A percentile compares a stretch with the other conserved stretches of the same genome.
These are phyloP conservation scores for Chalara sp. DNA, from an alignment of 2,329 filamentous ascomycete genomes.

Conservation along the genomic window DNA sequence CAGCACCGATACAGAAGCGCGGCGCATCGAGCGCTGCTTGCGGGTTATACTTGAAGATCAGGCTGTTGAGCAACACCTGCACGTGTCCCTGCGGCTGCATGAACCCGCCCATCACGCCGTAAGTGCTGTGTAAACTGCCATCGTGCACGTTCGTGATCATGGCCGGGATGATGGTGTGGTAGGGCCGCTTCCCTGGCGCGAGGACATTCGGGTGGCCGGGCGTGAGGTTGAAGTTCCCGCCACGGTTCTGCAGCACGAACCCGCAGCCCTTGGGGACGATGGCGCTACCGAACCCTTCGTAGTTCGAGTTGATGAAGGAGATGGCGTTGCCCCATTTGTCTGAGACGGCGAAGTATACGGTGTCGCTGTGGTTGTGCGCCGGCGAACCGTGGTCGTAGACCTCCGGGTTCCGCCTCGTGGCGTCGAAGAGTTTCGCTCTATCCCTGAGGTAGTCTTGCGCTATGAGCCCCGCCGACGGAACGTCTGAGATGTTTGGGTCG, in stretches of 20 bases:
- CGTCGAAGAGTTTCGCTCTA: slow-evolving; percentile 53
- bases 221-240: slow-evolving; percentile 73
- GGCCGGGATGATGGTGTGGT: slow-evolving; percentile 96
- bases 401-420: slow-evolving; percentile 51
- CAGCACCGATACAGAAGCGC: slow-evolving; percentile 75
- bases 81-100: slow-evolving; percentile 98
- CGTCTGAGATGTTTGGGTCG: slow-evolving; percentile 66
- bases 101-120: slow-evolving; percentile 96
- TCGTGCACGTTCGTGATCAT: slow-evolving; percentile 75
- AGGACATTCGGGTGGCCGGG: slow-evolving; percentile 71
- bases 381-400: slow-evolving; percentile 69
- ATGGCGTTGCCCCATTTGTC: slow-evolving; percentile 83
- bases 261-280: slow-evolving; percentile 84
- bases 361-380: slow-evolving; percentile 80
- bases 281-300: slow-evolving; percentile 76
- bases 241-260: slow-evolving; percentile 92
- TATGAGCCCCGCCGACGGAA: slow-evolving; percentile 66
- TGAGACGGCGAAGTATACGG: slow-evolving; percentile 85
- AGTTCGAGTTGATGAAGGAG: slow-evolving; percentile 96
- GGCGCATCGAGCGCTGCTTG: slow-evolving; percentile 89
- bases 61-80: slow-evolving; percentile 84
- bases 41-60: slow-evolving; percentile 73
- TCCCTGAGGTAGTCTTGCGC: slow-evolving; percentile 67
- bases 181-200: slow-evolving; percentile 78
- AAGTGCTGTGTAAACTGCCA: slow-evolving; percentile 72